Conservation (phyloP, 2,329 filamentous ascomycete species). For the Sclerotinia trifoliorum region DNA sequence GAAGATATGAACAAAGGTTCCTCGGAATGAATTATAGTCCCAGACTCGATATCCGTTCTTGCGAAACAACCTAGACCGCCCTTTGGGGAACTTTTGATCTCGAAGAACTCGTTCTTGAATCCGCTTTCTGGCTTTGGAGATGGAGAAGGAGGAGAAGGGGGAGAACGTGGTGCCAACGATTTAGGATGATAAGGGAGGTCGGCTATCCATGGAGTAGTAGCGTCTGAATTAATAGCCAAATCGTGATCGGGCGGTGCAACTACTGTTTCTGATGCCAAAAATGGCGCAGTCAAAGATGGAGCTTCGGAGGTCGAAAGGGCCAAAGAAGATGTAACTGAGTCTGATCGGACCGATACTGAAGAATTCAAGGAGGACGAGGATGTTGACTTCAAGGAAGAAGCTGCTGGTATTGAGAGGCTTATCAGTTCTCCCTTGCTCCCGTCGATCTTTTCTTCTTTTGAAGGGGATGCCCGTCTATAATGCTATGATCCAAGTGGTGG, state of each 20-base stretch:
- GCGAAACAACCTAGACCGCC: slow-evolving; percentile 39
- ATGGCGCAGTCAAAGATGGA: neutral
- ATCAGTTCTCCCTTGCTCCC: neutral
- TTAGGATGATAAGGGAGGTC: neutral
- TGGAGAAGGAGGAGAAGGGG: slow-evolving; percentile 4
- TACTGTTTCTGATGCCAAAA: neutral
- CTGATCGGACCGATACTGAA: neutral
- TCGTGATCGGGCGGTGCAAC: neutral
- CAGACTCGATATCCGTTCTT: slow-evolving; percentile 31
- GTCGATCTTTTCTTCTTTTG: neutral
- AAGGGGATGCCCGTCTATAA: neutral
- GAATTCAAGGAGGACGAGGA: neutral
- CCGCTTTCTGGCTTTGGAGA: slow-evolving; percentile 1
- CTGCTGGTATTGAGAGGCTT: neutral
- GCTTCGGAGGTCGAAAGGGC: neutral
- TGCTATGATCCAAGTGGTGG: neutral
- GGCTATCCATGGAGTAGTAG: neutral
- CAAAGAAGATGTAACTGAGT: neutral
- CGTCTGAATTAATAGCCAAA: neutral
- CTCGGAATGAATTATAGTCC: slow-evolving; percentile 34
- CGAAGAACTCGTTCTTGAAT: slow-evolving; percentile 36
- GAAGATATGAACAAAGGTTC: slow-evolving; percentile 32
- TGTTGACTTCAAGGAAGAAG: slow-evolving; percentile 2
- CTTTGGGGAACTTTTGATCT: slow-evolving; percentile 33
- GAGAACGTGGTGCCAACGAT: neutral